phyloP scores from a whole-genome alignment of 768 basidiomycete species.

The Gymnopilus dilepis region DNA sequence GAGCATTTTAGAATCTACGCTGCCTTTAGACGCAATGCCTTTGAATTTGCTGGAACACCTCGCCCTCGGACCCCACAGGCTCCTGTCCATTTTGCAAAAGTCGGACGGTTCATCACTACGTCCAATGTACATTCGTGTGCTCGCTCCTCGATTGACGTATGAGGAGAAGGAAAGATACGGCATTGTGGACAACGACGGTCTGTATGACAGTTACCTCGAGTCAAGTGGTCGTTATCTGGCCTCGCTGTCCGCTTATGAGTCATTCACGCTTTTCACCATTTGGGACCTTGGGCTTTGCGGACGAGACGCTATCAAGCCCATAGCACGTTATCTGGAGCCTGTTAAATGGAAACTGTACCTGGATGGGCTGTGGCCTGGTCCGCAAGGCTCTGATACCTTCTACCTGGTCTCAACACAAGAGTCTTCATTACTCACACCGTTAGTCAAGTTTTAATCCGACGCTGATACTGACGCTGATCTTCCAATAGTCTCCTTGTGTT shows the following conservation, averaged over 20 bases:
- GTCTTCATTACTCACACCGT: too few relatives aligned
- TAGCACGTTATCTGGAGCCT: neutral
- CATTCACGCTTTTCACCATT: neutral
- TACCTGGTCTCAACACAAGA: too few relatives aligned
- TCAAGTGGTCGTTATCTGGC: neutral
- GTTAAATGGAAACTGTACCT: too few relatives aligned
- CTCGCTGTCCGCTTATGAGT: neutral
- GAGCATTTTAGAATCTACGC: neutral
- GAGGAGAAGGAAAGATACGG: neutral
- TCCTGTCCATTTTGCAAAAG: neutral
- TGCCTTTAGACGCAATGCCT: neutral
- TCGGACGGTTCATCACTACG: neutral
- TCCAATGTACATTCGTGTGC: neutral
- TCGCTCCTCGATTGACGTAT: neutral
- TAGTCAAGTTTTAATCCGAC: too few relatives aligned
- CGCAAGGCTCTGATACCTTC: too few relatives aligned
- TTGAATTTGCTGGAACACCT: neutral
- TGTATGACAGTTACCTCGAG: neutral
- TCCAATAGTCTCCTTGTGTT: too few relatives aligned
- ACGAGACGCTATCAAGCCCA: neutral
- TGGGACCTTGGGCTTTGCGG: conserved; percentile 10
- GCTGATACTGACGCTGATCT: too few relatives aligned
- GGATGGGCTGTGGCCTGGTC: too few relatives aligned
- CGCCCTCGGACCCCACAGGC: conserved; percentile 1
- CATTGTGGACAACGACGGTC: neutral